Evolutionary conservation across 768 basidiomycete genomes (phyloP).

Genomic region (Trichaptum fuscoviolaceum): DNA sequence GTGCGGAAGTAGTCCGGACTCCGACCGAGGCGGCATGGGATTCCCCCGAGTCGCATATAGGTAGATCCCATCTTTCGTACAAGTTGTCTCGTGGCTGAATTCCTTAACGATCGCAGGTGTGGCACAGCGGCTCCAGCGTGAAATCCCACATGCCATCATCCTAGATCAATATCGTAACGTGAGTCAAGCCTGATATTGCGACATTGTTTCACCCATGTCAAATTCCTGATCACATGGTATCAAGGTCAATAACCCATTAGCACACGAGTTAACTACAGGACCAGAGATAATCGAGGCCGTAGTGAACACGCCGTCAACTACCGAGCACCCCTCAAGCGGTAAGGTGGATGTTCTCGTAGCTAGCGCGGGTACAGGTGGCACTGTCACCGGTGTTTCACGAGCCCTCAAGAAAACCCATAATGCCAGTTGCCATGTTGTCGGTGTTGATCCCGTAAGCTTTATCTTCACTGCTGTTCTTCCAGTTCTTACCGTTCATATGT

Average conservation of each 20-base stretch:
- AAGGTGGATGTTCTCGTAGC: slow-evolving; percentile 81
- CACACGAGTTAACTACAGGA: slow-evolving; percentile 87
- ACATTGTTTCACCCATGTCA: background rate
- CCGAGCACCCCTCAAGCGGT: slow-evolving; percentile 52
- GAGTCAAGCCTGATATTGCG: slow-evolving; percentile 20
- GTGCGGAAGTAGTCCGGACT: slow-evolving; percentile 92
- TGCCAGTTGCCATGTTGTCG: slow-evolving; percentile 68
- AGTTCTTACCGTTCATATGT: slow-evolving; percentile 9
- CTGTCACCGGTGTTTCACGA: slow-evolving; percentile 80
- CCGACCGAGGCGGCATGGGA: slow-evolving; percentile 88
- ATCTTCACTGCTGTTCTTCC: background rate
- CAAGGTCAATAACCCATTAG: slow-evolving; percentile 79
- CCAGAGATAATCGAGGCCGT: slow-evolving; percentile 87
- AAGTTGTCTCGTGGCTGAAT: slow-evolving; percentile 70
- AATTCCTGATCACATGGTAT: slow-evolving; percentile 13
- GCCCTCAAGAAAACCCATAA: slow-evolving; percentile 80
- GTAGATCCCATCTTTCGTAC: slow-evolving; percentile 43
- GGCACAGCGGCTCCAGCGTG: slow-evolving; percentile 66
- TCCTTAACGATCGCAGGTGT: slow-evolving; percentile 85
- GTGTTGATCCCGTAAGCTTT: slow-evolving; percentile 79
- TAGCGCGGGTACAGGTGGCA: slow-evolving; percentile 93
- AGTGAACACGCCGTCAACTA: slow-evolving; percentile 55
- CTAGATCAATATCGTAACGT: slow-evolving; percentile 89
- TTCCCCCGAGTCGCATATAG: slow-evolving; percentile 87
- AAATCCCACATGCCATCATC: slow-evolving; percentile 83